A percentile compares a stretch with the other conserved stretches of the same genome.
Conservation (phyloP, 805 yeast genomes). For the Saturnispora kantuleensis region DNA sequence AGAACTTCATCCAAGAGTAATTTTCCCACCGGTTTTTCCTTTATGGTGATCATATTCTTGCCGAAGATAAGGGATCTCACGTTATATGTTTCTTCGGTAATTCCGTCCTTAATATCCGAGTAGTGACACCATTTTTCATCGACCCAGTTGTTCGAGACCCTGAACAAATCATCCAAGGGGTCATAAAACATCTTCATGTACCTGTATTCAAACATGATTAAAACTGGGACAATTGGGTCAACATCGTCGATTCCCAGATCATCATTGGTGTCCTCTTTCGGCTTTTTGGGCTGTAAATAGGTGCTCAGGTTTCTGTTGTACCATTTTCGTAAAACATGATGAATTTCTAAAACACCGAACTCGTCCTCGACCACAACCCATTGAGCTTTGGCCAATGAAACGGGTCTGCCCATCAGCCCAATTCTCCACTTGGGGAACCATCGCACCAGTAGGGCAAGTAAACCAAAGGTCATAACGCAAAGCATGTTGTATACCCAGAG, state of each 20-base stretch:
- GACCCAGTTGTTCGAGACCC: constrained; percentile 78
- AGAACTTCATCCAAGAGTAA: constrained; percentile 77
- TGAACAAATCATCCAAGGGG: constrained; percentile 80
- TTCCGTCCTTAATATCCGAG: constrained; percentile 51
- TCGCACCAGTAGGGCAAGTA: constrained; percentile 60
- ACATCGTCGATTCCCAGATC: constrained; percentile 23
- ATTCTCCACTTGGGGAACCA: constrained; percentile 83
- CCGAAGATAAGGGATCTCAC: constrained; percentile 72
- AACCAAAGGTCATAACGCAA: constrained; percentile 55
- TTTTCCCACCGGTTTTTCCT: constrained; percentile 55
- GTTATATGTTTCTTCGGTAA: constrained; percentile 57
- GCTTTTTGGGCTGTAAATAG: constrained; percentile 33
- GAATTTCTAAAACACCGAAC: constrained; percentile 70
- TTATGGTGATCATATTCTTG: constrained; percentile 60
- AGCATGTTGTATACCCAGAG: constrained; percentile 39
- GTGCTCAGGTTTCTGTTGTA: constrained; percentile 67
- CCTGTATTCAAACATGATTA: constrained; percentile 70
- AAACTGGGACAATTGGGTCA: constrained; percentile 60
- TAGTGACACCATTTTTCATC: constrained; percentile 67
- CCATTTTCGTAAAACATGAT: constrained; percentile 45
- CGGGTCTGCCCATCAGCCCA: constrained; percentile 49
- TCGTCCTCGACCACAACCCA: constrained; percentile 94
- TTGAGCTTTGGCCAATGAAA: constrained; percentile 73
- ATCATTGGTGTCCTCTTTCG: constrained; percentile 6
- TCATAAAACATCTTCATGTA: constrained; percentile 75